phyloP scores from a whole-genome alignment of 2,329 filamentous ascomycete genomes.

The Fusarium sp. region DNA sequence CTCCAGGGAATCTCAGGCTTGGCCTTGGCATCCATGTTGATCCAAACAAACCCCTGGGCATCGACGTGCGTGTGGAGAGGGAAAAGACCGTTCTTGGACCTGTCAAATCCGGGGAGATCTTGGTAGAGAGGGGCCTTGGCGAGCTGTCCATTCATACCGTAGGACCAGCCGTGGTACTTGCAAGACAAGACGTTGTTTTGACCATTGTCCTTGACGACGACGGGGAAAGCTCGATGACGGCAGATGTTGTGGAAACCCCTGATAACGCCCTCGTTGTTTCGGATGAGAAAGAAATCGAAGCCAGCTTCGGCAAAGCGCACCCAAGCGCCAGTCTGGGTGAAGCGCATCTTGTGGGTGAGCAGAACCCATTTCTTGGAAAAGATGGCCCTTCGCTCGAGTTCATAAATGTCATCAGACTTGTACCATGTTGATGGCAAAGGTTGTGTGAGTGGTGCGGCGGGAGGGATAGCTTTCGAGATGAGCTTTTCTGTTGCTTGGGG shows the following conservation, averaged over 20 bases:
- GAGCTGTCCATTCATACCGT: constrained; percentile 65
- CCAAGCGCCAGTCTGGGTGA: constrained; percentile 63
- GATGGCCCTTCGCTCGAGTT: constrained; percentile 64
- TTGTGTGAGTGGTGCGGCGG: constrained; percentile 23
- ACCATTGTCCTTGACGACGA: constrained; percentile 61
- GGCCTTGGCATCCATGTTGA: constrained; percentile 61
- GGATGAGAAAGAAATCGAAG: constrained; percentile 63
- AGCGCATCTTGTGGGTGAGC: constrained; percentile 61
- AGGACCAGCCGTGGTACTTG: constrained; percentile 71
- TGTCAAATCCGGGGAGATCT: constrained; percentile 63
- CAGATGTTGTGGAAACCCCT: constrained; percentile 71
- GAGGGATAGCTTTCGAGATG: constrained; percentile 22
- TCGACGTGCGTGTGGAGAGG: constrained; percentile 64
- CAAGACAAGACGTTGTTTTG: constrained; percentile 63
- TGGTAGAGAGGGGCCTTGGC: constrained; percentile 69
- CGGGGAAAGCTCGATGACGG: constrained; percentile 66
- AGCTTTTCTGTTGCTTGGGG: constrained; percentile 19
- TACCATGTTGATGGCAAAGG: constrained; percentile 54
- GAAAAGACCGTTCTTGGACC: constrained; percentile 63
- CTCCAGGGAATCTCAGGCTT: constrained; percentile 59
- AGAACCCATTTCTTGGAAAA: constrained; percentile 66
- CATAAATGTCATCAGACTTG: constrained; percentile 60
- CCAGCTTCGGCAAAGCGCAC: constrained; percentile 63
- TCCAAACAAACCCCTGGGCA: constrained; percentile 63
- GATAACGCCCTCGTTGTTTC: constrained; percentile 63